Base-by-base conservation (phyloP, 106 monocot genomes). In the Platanthera zijinensis region DNA sequence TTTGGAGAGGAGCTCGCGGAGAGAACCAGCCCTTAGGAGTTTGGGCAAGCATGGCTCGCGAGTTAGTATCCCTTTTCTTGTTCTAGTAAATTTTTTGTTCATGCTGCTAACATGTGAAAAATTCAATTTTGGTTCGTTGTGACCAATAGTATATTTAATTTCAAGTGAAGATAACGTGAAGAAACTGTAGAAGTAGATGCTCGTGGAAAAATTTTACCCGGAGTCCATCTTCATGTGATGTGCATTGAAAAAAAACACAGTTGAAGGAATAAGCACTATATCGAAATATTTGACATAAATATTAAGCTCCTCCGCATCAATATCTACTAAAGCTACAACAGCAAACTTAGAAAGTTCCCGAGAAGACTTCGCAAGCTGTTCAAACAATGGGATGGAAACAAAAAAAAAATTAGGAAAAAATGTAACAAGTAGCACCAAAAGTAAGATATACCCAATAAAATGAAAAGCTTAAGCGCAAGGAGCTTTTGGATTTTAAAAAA, bases 151-250 rank as follows among this genome's bases (percentile, higher is more conserved):
- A 56, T 56, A 56, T 56, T 0, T 56, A 56, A 56, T 6, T 39
- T 39, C 12, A 56, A 15, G 13, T 56, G 56, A 56, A 56, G 5
- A 13, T 15, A 56, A 4, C 39, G n/a, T 22, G 21, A 15, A 66
- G 32, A 11, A 39, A 39, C 3, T 2, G 32, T 66, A 32, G 32
- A 66, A 66, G 7, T 66, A 32, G 66, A 13, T 63, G 22, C 8
- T 63, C 2, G 32, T 15, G 50, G 72, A 56, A 51, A n/a, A 71
- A 72, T 74, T 9, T 52, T 85, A 96, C 92, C 96, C 91, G 14
- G 93, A 93, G 74, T 97, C 90, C 89, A 97, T 93, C 85, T 97
- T 97, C 93, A 97, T 97, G 82, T 97, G 96, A 63, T 97, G 89
- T 19, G 96, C 91, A 77, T 97, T 97, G 86, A 97, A 97, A 85